A percentile compares a stretch with the other conserved stretches of the same genome.
Evolutionary conservation across 208 protist genomes (phyloP).

Genomic region (Sergeia podlipaevii): DNA sequence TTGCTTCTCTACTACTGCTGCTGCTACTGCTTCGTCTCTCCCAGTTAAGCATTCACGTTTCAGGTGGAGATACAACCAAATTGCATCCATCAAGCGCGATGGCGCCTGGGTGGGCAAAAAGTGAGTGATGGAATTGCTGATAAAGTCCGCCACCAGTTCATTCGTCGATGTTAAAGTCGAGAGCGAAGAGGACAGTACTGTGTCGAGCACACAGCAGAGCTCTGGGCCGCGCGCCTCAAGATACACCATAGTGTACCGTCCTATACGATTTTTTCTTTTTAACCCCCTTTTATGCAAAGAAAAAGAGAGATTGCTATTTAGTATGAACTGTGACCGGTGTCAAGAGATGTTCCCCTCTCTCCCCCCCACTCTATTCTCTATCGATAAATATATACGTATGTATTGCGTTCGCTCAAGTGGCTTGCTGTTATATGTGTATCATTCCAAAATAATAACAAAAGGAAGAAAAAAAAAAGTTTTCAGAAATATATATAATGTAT

Average conservation of each 20-base stretch:
- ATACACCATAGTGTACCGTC: conserved; percentile 16
- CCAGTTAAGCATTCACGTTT: background rate
- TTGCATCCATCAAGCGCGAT: conserved; percentile 13
- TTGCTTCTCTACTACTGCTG: background rate
- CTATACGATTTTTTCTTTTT: background rate
- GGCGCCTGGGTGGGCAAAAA: conserved; percentile 10
- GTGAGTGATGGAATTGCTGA: background rate
- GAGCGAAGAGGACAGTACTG: background rate
- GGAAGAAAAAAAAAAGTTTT: too few species aligned
- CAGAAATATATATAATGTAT: too few species aligned
- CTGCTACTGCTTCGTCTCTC: background rate
- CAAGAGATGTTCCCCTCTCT: too few species aligned
- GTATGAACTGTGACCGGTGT: too few species aligned
- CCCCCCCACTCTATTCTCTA: too few species aligned
- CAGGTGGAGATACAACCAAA: conserved; percentile 11
- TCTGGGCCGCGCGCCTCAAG: conserved; percentile 9
- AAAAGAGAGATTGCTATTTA: too few species aligned
- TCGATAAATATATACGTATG: too few species aligned
- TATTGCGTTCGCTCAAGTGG: too few species aligned
- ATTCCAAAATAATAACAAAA: too few species aligned
- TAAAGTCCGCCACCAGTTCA: conserved; percentile 9
- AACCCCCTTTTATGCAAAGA: too few species aligned
- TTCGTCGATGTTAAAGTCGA: background rate
- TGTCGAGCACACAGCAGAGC: conserved; percentile 19
- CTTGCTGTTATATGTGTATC: too few species aligned